phyloP scores from a whole-genome alignment of 2,329 filamentous ascomycete genomes.

The Trichoderma lentiforme region DNA sequence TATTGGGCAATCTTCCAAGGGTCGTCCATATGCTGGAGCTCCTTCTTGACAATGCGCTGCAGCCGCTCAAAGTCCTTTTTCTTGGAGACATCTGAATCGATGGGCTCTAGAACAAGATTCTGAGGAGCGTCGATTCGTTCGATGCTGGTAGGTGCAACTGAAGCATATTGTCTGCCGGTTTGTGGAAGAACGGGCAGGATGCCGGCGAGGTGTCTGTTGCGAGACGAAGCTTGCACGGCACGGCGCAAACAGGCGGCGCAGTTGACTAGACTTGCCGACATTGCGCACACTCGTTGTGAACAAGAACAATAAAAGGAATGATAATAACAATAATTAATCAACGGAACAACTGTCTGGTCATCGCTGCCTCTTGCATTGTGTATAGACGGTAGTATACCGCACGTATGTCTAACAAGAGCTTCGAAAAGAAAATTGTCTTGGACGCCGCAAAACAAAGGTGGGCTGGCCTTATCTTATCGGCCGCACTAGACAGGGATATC shows the following conservation, averaged over 20 bases:
- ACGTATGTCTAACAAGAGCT: too few relatives aligned
- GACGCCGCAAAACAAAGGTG: background rate
- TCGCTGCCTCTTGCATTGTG: background rate
- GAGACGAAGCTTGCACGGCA: slow-evolving; percentile 23
- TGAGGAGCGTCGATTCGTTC: slow-evolving; percentile 24
- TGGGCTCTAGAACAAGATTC: slow-evolving; percentile 22
- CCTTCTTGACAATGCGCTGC: slow-evolving; percentile 45
- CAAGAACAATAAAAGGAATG: too few relatives aligned
- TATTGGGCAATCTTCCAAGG: slow-evolving; percentile 69
- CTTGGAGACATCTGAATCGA: slow-evolving; percentile 15
- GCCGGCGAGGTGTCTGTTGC: background rate
- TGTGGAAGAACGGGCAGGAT: slow-evolving; percentile 15
- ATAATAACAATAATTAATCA: background rate
- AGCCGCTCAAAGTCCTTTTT: slow-evolving; percentile 29
- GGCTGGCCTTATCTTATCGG: slow-evolving; percentile 15
- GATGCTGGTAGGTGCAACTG: slow-evolving; percentile 4
- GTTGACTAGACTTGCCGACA: background rate
- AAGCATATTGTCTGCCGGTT: slow-evolving; percentile 21
- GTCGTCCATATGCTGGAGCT: slow-evolving; percentile 64
- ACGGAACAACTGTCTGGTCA: background rate
- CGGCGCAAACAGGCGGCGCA: slow-evolving; percentile 27
- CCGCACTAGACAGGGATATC: slow-evolving; percentile 7
- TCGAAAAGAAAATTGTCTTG: background rate
- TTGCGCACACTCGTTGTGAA: background rate
- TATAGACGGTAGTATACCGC: background rate